Conservation (phyloP, 306 rosid species). For the Vigna nakashimae region DNA sequence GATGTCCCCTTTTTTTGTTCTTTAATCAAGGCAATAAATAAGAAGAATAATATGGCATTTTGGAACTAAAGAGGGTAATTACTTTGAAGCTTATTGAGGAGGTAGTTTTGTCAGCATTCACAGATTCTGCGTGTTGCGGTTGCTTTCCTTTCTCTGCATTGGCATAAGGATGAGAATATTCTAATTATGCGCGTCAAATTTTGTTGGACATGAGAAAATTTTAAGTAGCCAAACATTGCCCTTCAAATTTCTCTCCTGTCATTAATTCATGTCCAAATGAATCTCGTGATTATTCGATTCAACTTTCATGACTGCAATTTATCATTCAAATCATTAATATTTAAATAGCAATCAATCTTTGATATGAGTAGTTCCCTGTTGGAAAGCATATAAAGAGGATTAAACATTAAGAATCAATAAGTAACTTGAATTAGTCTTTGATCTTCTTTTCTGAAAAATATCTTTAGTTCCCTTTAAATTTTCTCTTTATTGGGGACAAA, state of each 20-base stretch:
- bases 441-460: too few relatives aligned
- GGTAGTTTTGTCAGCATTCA: background rate
- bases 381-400: too few relatives aligned
- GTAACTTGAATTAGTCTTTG: too few relatives aligned
- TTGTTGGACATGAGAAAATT: background rate
- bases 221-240: background rate
- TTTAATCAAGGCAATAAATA: background rate
- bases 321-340: too few relatives aligned
- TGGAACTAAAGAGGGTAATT: background rate
- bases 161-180: background rate
- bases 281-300: constrained; percentile 13
- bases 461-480: too few relatives aligned
- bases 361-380: too few relatives aligned
- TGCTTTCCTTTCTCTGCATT: background rate
- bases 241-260: background rate
- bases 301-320: background rate
- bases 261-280: background rate
- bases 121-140: background rate
- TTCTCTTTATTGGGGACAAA: too few relatives aligned
- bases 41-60: background rate
- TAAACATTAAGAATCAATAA: too few relatives aligned
- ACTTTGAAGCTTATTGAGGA: background rate
- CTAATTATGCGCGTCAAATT: background rate
- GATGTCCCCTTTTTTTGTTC: background rate
- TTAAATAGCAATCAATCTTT: too few relatives aligned